These are phyloP conservation scores for Monotropa hypopitys DNA, from an alignment of 179 eudicot species.

Conservation along the genomic window DNA sequence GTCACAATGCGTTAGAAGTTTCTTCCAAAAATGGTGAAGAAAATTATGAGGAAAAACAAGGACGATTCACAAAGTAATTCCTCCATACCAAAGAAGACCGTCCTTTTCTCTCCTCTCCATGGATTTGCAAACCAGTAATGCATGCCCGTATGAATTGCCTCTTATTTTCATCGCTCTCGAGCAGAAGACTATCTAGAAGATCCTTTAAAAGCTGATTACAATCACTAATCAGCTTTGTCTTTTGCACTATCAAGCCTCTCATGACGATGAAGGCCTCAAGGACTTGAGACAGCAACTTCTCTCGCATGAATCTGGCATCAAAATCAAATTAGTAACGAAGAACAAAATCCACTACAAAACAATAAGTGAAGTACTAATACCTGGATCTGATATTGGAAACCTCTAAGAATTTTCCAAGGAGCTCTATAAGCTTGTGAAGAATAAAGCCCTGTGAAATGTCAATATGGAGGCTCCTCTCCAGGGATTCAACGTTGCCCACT, in stretches of 20 bases:
- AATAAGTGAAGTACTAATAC: conserved; percentile 24
- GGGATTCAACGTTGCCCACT: conserved; percentile 69
- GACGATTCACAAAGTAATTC: not conserved
- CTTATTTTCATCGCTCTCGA: conserved; percentile 89
- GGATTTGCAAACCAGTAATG: conserved; percentile 78
- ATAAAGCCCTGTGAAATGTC: conserved; percentile 98
- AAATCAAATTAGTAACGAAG: conserved; percentile 4
- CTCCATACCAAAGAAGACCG: conserved; percentile 71
- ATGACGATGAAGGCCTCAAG: conserved; percentile 91
- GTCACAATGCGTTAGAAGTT: not conserved
- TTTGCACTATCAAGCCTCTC: conserved; percentile 92
- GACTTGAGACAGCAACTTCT: conserved; percentile 79
- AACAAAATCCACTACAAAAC: not conserved
- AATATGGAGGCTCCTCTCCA: conserved; percentile 92
- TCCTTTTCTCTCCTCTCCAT: conserved; percentile 79
- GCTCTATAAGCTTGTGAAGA: conserved; percentile 97
- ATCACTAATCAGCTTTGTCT: conserved; percentile 90
- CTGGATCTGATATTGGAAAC: conserved; percentile 90
- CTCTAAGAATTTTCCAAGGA: conserved; percentile 92
- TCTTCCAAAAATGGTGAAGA: not conserved
- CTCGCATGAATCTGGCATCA: conserved; percentile 71
- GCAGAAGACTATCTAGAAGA: conserved; percentile 80
- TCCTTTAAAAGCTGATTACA: conserved; percentile 84
- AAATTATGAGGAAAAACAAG: not conserved
- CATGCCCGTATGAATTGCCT: conserved; percentile 86